Evolutionary conservation across 2,329 filamentous ascomycete genomes (phyloP).

Genomic region (Hypoxylon rubiginosum): DNA sequence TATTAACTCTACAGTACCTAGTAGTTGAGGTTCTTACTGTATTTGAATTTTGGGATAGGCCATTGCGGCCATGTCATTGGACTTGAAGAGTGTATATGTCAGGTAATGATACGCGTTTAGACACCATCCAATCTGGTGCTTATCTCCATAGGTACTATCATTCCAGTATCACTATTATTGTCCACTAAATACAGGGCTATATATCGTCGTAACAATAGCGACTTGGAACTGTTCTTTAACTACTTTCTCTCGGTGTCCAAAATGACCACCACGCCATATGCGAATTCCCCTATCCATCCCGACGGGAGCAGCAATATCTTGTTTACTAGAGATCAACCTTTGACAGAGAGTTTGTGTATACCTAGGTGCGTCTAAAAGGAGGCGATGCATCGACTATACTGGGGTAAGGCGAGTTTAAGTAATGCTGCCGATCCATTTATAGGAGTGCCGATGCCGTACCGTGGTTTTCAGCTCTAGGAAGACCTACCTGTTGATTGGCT

Average conservation of each 20-base stretch:
- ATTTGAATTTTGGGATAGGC: too few relatives aligned
- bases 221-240: not conserved
- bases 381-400: not conserved
- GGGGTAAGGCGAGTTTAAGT: not conserved
- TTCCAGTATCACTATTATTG: too few relatives aligned
- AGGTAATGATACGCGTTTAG: too few relatives aligned
- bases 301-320: too few relatives aligned
- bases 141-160: not conserved
- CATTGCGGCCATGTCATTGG: too few relatives aligned
- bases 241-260: not conserved
- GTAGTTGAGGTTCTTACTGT: too few relatives aligned
- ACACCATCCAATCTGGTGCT: too few relatives aligned
- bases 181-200: not conserved
- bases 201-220: not conserved
- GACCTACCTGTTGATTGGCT: not conserved
- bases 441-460: too few relatives aligned
- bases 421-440: too few relatives aligned
- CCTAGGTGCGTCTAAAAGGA: not conserved
- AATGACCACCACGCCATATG: not conserved
- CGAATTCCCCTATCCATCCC: too few relatives aligned
- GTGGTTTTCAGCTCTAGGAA: constrained; percentile 15
- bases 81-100: too few relatives aligned
- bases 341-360: not conserved
- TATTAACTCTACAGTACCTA: too few relatives aligned
- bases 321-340: not conserved